Conservation (phyloP, 106 monocot genomes). For the Gastrodia elata region DNA sequence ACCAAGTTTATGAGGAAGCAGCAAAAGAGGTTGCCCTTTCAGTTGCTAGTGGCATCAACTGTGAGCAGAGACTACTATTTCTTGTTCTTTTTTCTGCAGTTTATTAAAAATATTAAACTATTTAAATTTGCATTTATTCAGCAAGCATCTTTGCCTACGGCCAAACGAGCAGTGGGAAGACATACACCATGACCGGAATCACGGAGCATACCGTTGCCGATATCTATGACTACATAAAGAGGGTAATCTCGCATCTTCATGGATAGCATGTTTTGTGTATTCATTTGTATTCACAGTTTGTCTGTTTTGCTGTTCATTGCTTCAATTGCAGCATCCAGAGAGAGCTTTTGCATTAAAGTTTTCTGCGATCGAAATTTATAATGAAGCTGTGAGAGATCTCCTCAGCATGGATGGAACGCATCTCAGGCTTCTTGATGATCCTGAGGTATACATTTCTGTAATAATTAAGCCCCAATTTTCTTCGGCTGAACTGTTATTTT, state of each 20-base stretch:
- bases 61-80: conserved; percentile 30
- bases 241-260: conserved; percentile 25
- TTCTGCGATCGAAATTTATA: conserved; percentile 95
- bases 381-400: conserved; percentile 94
- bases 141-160: conserved; percentile 98
- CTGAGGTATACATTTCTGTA: conserved; percentile 46
- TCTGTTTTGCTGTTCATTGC: not conserved
- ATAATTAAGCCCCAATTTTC: not conserved
- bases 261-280: not conserved
- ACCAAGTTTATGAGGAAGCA: conserved; percentile 71
- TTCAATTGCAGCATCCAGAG: conserved; percentile 75
- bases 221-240: conserved; percentile 86
- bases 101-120: not conserved
- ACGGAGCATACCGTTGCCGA: conserved; percentile 79
- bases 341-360: conserved; percentile 86
- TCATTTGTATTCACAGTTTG: not conserved
- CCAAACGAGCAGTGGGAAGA: conserved; percentile 99
- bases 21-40: conserved; percentile 91
- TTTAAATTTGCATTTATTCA: conserved; percentile 17
- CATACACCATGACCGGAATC: conserved; percentile 94
- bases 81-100: not conserved
- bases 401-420: conserved; percentile 71
- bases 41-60: conserved; percentile 87
- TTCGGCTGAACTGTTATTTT: not conserved
- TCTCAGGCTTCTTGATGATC: conserved; percentile 90